Conservation (phyloP, 129 eudicot species). For the Flaveria ramosissima region DNA sequence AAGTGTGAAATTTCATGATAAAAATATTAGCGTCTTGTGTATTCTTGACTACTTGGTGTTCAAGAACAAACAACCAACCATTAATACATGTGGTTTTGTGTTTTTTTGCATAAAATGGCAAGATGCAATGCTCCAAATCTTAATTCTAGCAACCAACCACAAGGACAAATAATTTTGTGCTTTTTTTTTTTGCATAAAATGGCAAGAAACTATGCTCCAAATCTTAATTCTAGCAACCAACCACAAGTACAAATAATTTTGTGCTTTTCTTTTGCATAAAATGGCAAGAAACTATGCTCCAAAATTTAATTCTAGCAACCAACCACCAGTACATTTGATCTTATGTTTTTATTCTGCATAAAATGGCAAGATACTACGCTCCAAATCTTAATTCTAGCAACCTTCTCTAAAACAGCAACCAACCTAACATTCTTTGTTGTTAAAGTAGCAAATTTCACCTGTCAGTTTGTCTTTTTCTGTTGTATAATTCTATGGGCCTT, state of each 20-base stretch:
- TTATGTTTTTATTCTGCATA: background rate
- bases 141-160: background rate
- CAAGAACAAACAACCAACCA: background rate
- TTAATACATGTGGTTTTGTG: too few species aligned
- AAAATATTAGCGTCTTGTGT: too few species aligned
- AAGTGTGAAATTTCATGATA: too few species aligned
- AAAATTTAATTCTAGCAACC: background rate
- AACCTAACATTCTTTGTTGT: background rate
- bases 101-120: background rate
- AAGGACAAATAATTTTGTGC: background rate
- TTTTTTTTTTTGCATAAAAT: conserved; percentile 9
- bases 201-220: background rate
- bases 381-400: background rate
- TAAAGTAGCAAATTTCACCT: background rate
- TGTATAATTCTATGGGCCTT: background rate
- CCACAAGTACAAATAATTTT: too few species aligned
- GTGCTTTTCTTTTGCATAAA: background rate
- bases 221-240: background rate
- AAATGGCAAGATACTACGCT: background rate
- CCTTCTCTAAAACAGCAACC: background rate
- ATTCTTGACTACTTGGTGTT: background rate
- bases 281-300: background rate
- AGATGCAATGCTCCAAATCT: background rate
- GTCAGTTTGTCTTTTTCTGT: background rate
- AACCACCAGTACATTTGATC: background rate